These are phyloP conservation scores for Aspergillus hancockii DNA, from an alignment of 495 filamentous ascomycete species.

Conservation along the genomic window DNA sequence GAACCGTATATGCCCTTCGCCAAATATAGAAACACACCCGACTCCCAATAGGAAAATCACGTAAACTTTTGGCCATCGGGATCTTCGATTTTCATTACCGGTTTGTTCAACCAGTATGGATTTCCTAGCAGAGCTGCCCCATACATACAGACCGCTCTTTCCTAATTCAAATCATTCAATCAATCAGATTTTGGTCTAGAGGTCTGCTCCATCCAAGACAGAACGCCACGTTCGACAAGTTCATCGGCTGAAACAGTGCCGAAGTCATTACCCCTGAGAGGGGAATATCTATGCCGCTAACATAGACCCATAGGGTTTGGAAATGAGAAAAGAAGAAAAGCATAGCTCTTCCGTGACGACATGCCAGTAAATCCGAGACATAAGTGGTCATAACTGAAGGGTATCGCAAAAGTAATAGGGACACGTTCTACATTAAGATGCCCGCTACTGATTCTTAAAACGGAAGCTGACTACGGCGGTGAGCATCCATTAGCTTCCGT, in stretches of 20 bases:
- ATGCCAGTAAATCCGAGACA: background rate
- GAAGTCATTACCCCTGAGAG: background rate
- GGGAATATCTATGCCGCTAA: conserved; percentile 2
- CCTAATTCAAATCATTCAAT: background rate
- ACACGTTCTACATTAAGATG: conserved; percentile 3
- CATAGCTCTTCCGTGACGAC: background rate
- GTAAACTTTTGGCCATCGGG: conserved; percentile 1
- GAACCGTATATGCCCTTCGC: background rate
- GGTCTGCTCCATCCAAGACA: background rate
- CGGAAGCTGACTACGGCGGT: conserved; percentile 42
- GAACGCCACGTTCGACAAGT: background rate
- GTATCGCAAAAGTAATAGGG: background rate
- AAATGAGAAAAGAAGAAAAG: background rate
- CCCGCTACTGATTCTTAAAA: conserved; percentile 25
- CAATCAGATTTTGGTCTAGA: background rate
- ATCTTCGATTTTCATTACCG: background rate
- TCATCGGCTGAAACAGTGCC: background rate
- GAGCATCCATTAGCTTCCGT: conserved; percentile 50
- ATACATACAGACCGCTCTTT: background rate
- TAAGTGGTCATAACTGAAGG: conserved; percentile 5
- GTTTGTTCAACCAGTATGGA: background rate
- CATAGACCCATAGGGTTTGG: conserved; percentile 1
- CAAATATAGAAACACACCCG: conserved; percentile 1
- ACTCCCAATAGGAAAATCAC: conserved; percentile 1
- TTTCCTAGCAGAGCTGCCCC: background rate